Evolutionary conservation across 352 stramenopile species (phyloP), one percentile per base, ranked within the genome.

Genomic region (Globisporangium cylindrosporum): DNA sequence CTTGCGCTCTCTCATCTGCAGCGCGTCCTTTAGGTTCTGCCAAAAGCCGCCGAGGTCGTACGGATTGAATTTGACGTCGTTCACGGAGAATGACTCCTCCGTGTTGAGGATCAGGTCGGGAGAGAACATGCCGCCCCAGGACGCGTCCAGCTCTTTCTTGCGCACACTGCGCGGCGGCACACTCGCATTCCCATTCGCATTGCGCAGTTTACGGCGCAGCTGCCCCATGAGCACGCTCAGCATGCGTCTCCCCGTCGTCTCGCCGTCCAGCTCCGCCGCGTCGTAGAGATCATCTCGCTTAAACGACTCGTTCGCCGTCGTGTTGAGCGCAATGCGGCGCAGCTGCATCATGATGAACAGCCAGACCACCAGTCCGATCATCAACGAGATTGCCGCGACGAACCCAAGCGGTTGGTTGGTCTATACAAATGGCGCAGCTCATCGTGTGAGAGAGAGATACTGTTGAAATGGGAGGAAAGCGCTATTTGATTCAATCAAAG

Each of bases 301-400:
- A 59, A 95, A 95, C 12, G 85, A 82, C 68, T 95, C 87, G 64
- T 90, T 92, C 4, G 87, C 86, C 4, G 87, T 93, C 59, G 79
- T 78, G 41, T 95, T 95, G 61, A 79, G 79, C 9, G 74, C 67
- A 63, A 95, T 90, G 36, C 87, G 87, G 53, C 80, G 78, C 2
- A 95, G 69, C 51, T 95, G 87, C 66, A 91, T 88, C 29, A 92
- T 62, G 29, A 95, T 68, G 68, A 95, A 92, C 1, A 86, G 62
- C 78, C 83, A 92, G 5, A 93, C 60, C 55, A 93, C 74, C 34
- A 91, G 49, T 22, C 74, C 74, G 15, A 80, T 82, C 69, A 88
- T 86, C 46, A 91, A 67, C 32, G 78, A 79, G 66, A 91, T 76
- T 3, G 84, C 80, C 3, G 85, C 81, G 18, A 92, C 78, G 51